Base-by-base conservation (phyloP, 768 basidiomycete species). In the Boletus bicolor region DNA sequence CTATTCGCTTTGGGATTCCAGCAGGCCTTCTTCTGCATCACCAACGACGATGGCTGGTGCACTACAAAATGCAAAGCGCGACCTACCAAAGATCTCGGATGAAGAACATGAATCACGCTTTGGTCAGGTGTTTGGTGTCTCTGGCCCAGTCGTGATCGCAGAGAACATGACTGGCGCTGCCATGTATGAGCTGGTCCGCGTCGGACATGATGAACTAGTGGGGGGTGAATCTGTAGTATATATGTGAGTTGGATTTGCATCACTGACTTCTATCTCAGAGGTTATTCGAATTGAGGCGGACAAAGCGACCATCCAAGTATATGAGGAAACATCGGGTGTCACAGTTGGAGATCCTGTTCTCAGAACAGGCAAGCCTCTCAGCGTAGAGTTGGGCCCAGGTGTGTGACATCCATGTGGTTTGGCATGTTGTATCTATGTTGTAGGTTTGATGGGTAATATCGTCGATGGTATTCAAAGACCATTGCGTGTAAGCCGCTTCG, bases 381-480 rank as follows among this genome's bases (percentile, higher is more conserved):
- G 91, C 71, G 97, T 98, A 55, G 97, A 99, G 73, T 82, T 99
- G 39, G 97, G 97, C 35, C 97, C 97, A 67, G 96, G 95, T 93
- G 68, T 54, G 81, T 72, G 44, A 44, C 11, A 37, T 10, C 8
- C 35, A 26, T 44, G 28, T 50, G 44, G 17, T 7, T 50, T 19
- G 12, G 9, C 11, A 11, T 44, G 26, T 39, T 15, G 8, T 57
- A 51, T 48, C 58, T 42, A 15, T 37, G 11, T 28, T 43, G 2
- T 56, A 97, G 96, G 97, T 64, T 77, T 99, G 55, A 98, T 99
- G 97, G 87, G 86, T n/a, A 98, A 99, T 72, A 99, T 99, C 66
- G 93, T 96, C 64, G 95, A 98, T 75, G 94, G 95, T 65, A 95
- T 96, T 68, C 94, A 97, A 72, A 85, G 94, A 68, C 94, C 94